These are phyloP conservation scores for Parastagonospora nodorum DNA, from an alignment of 2,329 filamentous ascomycete genomes.

Conservation along the genomic window DNA sequence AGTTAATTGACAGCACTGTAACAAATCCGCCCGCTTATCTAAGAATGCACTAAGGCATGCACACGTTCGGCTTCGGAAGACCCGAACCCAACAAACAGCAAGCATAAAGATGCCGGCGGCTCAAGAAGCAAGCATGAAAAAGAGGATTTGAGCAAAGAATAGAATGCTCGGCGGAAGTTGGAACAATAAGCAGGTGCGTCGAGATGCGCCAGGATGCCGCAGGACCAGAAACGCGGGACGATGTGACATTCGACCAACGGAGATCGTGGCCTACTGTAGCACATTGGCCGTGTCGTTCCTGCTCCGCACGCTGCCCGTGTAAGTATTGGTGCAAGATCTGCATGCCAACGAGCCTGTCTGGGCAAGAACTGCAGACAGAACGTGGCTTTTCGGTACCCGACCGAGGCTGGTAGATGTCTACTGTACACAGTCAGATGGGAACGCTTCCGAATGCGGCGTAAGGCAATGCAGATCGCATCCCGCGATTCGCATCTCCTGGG, in stretches of 20 bases:
- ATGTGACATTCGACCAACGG: not conserved
- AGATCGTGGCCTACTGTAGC: not conserved
- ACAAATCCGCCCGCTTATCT: too few relatives aligned
- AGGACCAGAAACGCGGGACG: not conserved
- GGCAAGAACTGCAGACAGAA: not conserved
- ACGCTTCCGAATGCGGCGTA: not conserved
- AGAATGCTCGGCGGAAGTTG: not conserved
- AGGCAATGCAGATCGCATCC: not conserved
- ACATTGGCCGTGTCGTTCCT: not conserved
- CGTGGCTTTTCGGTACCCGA: conserved; percentile 1
- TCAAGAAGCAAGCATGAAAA: not conserved
- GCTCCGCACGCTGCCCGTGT: not conserved
- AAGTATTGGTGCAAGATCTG: not conserved
- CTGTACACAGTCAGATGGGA: not conserved
- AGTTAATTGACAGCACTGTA: too few relatives aligned
- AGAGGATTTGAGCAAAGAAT: too few relatives aligned
- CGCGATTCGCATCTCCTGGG: not conserved
- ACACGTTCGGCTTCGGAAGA: too few relatives aligned
- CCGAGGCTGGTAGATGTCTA: not conserved
- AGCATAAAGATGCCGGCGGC: not conserved
- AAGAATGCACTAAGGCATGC: too few relatives aligned
- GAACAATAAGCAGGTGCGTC: not conserved
- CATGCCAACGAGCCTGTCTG: not conserved
- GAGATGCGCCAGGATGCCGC: not conserved
- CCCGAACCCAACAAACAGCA: not conserved